Evolutionary conservation across 805 yeast genomes (phyloP).

Genomic region (Debaryomyces castellii): DNA sequence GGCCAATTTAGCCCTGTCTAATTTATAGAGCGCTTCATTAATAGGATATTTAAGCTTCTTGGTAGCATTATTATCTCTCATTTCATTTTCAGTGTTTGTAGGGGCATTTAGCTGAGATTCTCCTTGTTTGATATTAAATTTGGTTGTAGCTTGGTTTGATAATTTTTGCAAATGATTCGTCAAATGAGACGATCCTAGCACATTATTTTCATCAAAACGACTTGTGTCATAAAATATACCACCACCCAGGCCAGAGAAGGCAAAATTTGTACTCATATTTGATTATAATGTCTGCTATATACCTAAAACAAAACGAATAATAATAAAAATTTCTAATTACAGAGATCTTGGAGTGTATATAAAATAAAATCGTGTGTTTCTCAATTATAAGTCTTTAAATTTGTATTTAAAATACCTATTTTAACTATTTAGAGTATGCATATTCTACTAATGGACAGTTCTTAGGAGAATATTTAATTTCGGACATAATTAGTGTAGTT

Average conservation of each 20-base stretch:
- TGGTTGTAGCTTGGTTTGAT: background rate
- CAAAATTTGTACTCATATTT: background rate
- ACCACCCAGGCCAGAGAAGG: background rate
- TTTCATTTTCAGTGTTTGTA: background rate
- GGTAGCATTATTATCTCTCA: background rate
- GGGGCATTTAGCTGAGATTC: background rate
- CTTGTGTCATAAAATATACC: background rate
- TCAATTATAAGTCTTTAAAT: too few relatives aligned
- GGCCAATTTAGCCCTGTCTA: conserved; percentile 9
- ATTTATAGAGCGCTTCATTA: conserved; percentile 10
- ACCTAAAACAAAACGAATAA: too few relatives aligned
- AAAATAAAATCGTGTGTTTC: too few relatives aligned
- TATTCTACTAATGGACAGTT: too few relatives aligned
- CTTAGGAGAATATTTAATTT: too few relatives aligned
- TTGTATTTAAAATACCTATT: too few relatives aligned
- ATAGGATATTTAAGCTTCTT: background rate
- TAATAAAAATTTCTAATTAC: too few relatives aligned
- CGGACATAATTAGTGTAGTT: too few relatives aligned
- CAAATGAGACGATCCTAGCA: background rate
- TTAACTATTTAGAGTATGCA: too few relatives aligned
- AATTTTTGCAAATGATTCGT: background rate
- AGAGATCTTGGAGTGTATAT: too few relatives aligned
- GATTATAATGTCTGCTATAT: background rate
- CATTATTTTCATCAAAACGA: background rate
- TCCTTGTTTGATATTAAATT: background rate